Conservation (phyloP, 352 stramenopile genomes). For the Bremia lactucae region DNA sequence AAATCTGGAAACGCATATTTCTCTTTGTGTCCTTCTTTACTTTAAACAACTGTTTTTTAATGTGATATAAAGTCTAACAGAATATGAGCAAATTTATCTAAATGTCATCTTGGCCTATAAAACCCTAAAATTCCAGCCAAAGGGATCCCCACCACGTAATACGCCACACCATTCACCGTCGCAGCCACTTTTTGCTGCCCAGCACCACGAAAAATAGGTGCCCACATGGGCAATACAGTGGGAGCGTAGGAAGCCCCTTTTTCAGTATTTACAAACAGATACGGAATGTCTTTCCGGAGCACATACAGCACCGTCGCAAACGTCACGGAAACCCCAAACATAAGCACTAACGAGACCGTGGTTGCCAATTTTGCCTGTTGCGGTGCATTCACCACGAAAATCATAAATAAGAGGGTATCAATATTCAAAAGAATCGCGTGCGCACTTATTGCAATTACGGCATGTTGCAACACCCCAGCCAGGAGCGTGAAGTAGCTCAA, state of each 20-base stretch:
- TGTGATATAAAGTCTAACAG: too few species aligned
- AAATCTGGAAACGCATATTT: too few species aligned
- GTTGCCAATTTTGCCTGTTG: slow-evolving; percentile 36
- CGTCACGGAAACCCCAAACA: slow-evolving; percentile 19
- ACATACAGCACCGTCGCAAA: slow-evolving; percentile 18
- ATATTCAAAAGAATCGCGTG: slow-evolving; percentile 57
- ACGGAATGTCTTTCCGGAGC: slow-evolving; percentile 15
- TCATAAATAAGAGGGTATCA: slow-evolving; percentile 52
- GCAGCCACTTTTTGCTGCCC: slow-evolving; percentile 51
- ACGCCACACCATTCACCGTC: slow-evolving; percentile 56
- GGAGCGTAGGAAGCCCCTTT: slow-evolving; percentile 28
- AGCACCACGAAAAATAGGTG: slow-evolving; percentile 48
- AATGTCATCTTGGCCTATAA: too few species aligned
- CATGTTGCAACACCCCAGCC: slow-evolving; percentile 37
- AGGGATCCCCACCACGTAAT: slow-evolving; percentile 68
- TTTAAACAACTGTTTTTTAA: too few species aligned
- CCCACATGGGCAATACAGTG: slow-evolving; percentile 31
- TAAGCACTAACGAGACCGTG: slow-evolving; percentile 22
- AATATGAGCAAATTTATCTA: too few species aligned
- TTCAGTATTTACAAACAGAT: slow-evolving; percentile 33
- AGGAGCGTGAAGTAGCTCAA: slow-evolving; percentile 49
- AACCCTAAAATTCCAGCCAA: slow-evolving; percentile 48
- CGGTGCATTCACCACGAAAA: slow-evolving; percentile 35
- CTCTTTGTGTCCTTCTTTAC: too few species aligned
- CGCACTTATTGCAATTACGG: slow-evolving; percentile 40